phyloP scores from a whole-genome alignment of 1,284 basidiomycete genomes.

The Malassezia pachydermatis region DNA sequence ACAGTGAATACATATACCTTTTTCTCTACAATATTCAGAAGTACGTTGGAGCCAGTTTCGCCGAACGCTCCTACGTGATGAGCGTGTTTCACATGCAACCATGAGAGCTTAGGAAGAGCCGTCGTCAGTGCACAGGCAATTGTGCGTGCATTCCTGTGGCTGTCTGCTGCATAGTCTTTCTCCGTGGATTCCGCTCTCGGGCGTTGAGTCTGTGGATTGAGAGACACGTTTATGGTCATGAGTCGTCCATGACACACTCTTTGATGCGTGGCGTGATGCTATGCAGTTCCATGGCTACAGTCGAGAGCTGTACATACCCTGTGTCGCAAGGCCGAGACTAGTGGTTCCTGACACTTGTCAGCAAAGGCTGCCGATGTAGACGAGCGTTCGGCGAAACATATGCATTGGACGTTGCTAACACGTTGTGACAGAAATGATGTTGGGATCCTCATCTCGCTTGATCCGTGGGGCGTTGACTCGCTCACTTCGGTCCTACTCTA shows the following conservation, averaged over 20 bases:
- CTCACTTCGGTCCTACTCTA: neutral
- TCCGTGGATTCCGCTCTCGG: constrained; percentile 14
- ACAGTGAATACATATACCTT: neutral
- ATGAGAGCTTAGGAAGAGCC: constrained; percentile 47
- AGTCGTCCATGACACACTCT: neutral
- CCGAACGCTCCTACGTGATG: constrained; percentile 29
- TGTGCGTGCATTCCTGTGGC: constrained; percentile 1
- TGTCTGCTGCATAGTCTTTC: constrained; percentile 12
- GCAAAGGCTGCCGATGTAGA: neutral
- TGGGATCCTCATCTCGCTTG: neutral
- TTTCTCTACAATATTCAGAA: too few species aligned
- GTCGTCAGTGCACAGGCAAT: constrained; percentile 35
- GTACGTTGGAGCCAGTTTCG: too few species aligned
- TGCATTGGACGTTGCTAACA: neutral
- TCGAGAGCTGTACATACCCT: constrained; percentile 4
- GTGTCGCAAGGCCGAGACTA: constrained; percentile 12
- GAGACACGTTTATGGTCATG: constrained; percentile 10
- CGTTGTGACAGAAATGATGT: neutral
- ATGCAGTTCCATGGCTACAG: constrained; percentile 1
- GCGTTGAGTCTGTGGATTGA: constrained; percentile 19
- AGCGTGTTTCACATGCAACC: constrained; percentile 37
- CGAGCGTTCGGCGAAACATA: neutral
- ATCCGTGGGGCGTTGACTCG: neutral
- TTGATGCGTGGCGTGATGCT: neutral
- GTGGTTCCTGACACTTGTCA: constrained; percentile 17